Base-by-base conservation (phyloP, 441 rosid genomes). In the Gossypium aridum region DNA sequence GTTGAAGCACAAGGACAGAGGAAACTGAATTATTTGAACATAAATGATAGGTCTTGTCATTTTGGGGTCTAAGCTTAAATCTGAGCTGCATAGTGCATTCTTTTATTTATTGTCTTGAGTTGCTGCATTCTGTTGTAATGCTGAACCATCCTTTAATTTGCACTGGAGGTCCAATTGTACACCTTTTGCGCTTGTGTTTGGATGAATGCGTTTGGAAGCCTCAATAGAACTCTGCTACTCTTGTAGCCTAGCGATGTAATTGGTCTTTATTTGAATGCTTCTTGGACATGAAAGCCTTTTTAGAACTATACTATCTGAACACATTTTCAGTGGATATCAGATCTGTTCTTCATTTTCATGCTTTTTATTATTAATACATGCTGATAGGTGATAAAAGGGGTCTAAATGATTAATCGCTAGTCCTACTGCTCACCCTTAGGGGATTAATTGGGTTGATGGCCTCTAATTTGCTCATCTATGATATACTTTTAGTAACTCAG, bases 351-450 rank as follows among this genome's bases (percentile, higher is more conserved):
- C 62, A 54, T 45, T 51, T 8, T 45, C 55, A 45, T 67, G 59
- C 14, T 67, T 47, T 20, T 26, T 22, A 45, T 66, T 22, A 2
- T 23, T 47, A 47, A 47, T 3, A 25, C 72, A 25, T 3, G 14
- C 16, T 67, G 39, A 49, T 49, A 49, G 59, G 72, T 68, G 72
- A 68, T 37, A 13, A 67, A 68, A 69, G 4, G 72, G 16, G 22
- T 26, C 45, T 10, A 51, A 68, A 68, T 49, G 72, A 62, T 25
- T 49, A 61, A 17, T 4, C 8, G 7, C 65, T 57, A 39, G 14
- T 34, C 10, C 2, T 23, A 43, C n/a, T 62, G 20, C 43, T 45
- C 12, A 26, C 1, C 19, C 28, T 45, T n/a, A 14, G 28, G 55
- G 37, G 23, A 49, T 16, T 60, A 23, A 60, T 13, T 70, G 19